A percentile compares a stretch with the other conserved stretches of the same genome.
These are phyloP conservation scores for Calocera cornea DNA, from an alignment of 768 basidiomycete genomes.

Conservation along the genomic window DNA sequence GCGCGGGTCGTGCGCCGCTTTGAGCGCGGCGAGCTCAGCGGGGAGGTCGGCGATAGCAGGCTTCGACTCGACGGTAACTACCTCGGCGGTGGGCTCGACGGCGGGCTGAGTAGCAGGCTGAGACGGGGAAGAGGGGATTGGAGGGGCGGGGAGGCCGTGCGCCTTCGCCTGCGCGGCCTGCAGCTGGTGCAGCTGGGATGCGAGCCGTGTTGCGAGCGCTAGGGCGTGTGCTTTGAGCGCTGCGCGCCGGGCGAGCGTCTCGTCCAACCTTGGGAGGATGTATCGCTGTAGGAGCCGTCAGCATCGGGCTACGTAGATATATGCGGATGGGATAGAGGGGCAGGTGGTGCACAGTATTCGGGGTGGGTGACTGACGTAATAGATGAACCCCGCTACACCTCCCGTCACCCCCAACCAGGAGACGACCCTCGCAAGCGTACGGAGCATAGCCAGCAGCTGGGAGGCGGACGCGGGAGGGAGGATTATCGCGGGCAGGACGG, in stretches of 20 bases:
- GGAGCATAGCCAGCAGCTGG: background rate
- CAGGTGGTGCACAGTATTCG: background rate
- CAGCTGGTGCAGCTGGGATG: background rate
- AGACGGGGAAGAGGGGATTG: background rate
- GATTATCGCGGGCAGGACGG: background rate
- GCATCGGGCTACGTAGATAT: background rate
- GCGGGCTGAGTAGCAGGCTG: no score
- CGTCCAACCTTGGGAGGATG: background rate
- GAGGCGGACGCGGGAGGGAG: background rate
- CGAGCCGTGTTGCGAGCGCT: background rate
- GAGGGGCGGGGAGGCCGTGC: background rate
- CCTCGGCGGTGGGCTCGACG: no score
- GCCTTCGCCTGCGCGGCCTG: background rate
- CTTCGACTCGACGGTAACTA: no score
- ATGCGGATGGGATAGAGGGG: no score
- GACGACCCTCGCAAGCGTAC: background rate
- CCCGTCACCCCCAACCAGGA: background rate
- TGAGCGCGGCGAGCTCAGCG: background rate
- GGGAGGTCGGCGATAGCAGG: background rate
- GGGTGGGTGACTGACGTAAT: background rate
- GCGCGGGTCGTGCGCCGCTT: background rate
- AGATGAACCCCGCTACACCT: background rate
- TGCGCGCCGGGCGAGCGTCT: slow-evolving; percentile 1
- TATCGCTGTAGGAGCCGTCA: background rate
- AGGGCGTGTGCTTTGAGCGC: background rate